Conservation (phyloP, 169 alveolate genomes). For the Eimeria mitis region DNA sequence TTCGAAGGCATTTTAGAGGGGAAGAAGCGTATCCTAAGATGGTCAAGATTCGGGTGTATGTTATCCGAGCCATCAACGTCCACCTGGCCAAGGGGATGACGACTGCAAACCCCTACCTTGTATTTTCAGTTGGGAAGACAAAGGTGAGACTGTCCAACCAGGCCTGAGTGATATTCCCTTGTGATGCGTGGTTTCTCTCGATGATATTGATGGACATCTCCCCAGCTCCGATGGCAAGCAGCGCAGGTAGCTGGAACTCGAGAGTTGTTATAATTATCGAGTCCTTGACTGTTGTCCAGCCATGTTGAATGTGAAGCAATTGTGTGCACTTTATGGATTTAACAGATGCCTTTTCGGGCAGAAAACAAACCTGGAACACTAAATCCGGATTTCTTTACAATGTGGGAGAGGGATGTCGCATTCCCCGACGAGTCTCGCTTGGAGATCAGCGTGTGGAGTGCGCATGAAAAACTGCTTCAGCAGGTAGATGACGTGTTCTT, state of each 20-base stretch:
- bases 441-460: constrained; percentile 87
- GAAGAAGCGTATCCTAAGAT: constrained; percentile 87
- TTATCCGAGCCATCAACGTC: constrained; percentile 87
- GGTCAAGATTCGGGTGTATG: constrained; percentile 89
- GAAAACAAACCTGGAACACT: constrained; percentile 80
- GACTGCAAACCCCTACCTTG: constrained; percentile 86
- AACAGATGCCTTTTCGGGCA: constrained; percentile 82
- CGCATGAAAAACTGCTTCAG: constrained; percentile 85
- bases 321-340: neutral
- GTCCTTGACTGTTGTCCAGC: neutral
- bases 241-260: neutral
- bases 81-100: constrained; percentile 78
- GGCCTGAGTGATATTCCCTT: neutral
- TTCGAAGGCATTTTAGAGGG: constrained; percentile 85
- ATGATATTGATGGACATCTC: neutral
- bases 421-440: constrained; percentile 90
- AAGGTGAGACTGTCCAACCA: constrained; percentile 64
- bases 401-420: constrained; percentile 89
- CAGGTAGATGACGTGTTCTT: constrained; percentile 87
- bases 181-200: neutral
- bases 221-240: neutral
- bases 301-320: neutral
- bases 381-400: constrained; percentile 88
- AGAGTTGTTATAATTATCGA: neutral
- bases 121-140: constrained; percentile 87